Base-by-base conservation (phyloP, 441 rosid species). In the Adansonia rubrostipa region DNA sequence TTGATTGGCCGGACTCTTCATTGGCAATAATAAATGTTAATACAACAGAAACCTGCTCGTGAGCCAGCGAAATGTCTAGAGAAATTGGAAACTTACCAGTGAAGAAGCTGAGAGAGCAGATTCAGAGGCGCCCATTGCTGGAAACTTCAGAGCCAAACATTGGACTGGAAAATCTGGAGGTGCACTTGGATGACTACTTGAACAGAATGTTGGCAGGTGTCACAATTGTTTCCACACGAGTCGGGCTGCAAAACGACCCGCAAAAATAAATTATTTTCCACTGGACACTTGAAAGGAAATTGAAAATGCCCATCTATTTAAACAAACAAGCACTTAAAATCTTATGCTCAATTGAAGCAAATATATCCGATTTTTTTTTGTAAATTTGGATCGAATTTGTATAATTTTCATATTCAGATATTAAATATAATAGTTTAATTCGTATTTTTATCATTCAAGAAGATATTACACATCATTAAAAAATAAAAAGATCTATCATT, bases 91-190 rank as follows among this genome's bases (percentile, higher is more conserved):
- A 68, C 3, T 77, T 76, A 89, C 93, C 90, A 66, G 87, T 36
- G 83, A 82, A 33, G 57, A 71, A 42, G 83, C 76, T 2, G 78
- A 79, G 24, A 84, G 81, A 0, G 84, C 72, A 60, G 92, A 87
- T 78, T 89, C 89, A 8, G 91, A 83, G 63, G 91, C 88, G 7
- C 92, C 92, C 91, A 89, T 91, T 57, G 50, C 28, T 10, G 71
- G 62, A 58, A 51, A 44, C 73, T 81, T 73, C 50, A 66, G 33
- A 28, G 33, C 1, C 33, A 28, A 28, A 28, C 33, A 28, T 28
- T 28, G 33, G 33, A 28, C 33, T 28, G 56, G 19, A 13, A 13
- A 51, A 2, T 1, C 10, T 22, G 9, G 19, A 48, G 62, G 24
- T 5, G 65, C 7, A 2, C 42, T 47, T 60, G 40, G 56, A 19